Evolutionary conservation across 2,329 filamentous ascomycete species (phyloP), one percentile per base, ranked within the genome.

Genomic region (Aspergillus sp.): DNA sequence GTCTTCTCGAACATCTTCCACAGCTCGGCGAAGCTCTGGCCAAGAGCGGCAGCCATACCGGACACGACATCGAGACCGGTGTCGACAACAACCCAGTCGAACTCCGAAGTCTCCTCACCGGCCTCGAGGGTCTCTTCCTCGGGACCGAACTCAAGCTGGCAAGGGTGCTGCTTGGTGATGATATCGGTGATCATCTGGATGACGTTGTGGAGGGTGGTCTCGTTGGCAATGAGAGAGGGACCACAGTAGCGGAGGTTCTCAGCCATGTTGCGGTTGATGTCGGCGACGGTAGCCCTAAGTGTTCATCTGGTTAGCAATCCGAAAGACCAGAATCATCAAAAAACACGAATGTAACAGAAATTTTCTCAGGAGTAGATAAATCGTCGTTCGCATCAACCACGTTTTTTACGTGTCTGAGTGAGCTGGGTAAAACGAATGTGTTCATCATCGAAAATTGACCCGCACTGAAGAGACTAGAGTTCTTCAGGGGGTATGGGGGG

Each of bases 1-100:
- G 90, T 90, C 83, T 95, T 94, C 82, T 96, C 91, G 67, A 97
- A 96, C 69, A 96, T 88, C 83, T 96, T 96, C 92, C 92, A 98
- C 63, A 97, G 82, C 80, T 96, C 90, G 57, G 84, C 84, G 70
- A 97, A 98, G 67, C 88, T 87, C 22, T 84, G 76, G 45, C 95
- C 95, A 14, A 98, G 87, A 32, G 92, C 92, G 51, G 87, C 86
- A 20, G 93, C 88, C 46, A 98, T 85, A 42, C 91, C 92, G 54
- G 92, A 91, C 54, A 97, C 83, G 51, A 96, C 92, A 66, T 98
- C 95, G 57, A 98, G 85, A 39, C 92, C 93, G 10, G 92, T 96
- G 80, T 99, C 95, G 56, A 98, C 90, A 54, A 96, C 89, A 18
- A 97, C 86, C 95, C 95, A 98, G 81, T 98, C 95, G 71, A 96